Conservation (phyloP, 768 basidiomycete genomes). For the Boletus insuetus region DNA sequence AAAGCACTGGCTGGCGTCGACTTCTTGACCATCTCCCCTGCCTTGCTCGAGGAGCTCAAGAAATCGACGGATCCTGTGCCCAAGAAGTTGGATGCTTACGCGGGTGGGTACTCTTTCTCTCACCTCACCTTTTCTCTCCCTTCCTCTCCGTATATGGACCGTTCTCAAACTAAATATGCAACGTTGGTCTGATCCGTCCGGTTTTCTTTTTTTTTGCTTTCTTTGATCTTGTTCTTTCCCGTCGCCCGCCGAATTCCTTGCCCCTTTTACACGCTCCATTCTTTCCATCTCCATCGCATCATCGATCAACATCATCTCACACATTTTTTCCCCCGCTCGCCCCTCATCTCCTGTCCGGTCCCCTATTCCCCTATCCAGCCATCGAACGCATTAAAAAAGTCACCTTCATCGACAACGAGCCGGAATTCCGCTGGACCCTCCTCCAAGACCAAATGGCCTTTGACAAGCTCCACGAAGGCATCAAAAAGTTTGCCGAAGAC, state of each 20-base stretch:
- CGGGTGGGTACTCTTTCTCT: constrained; percentile 43
- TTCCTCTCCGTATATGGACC: neutral
- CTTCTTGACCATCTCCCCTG: constrained; percentile 93
- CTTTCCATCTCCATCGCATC: neutral
- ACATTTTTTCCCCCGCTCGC: neutral
- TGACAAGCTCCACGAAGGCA: constrained; percentile 97
- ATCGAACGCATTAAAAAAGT: constrained; percentile 70
- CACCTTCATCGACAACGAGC: constrained; percentile 84
- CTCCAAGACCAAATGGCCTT: constrained; percentile 97
- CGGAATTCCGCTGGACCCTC: constrained; percentile 94
- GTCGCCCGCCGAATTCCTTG: neutral
- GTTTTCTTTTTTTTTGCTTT: neutral
- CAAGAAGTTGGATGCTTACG: constrained; percentile 72
- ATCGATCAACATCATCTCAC: neutral
- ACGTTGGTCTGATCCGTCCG: constrained; percentile 11
- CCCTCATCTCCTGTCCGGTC: neutral
- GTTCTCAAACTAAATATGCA: neutral
- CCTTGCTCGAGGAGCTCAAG: constrained; percentile 91
- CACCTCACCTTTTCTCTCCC: no score
- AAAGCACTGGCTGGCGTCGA: constrained; percentile 94
- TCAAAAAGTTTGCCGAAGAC: constrained; percentile 97
- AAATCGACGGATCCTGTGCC: constrained; percentile 74
- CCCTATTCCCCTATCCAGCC: constrained; percentile 32
- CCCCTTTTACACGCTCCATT: neutral
- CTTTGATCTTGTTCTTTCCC: no score